Percentiles rank a stretch among this genome's conserved stretches.
phyloP scores from a whole-genome alignment of 2,329 filamentous ascomycete genomes.

The Aspergillus melleus region DNA sequence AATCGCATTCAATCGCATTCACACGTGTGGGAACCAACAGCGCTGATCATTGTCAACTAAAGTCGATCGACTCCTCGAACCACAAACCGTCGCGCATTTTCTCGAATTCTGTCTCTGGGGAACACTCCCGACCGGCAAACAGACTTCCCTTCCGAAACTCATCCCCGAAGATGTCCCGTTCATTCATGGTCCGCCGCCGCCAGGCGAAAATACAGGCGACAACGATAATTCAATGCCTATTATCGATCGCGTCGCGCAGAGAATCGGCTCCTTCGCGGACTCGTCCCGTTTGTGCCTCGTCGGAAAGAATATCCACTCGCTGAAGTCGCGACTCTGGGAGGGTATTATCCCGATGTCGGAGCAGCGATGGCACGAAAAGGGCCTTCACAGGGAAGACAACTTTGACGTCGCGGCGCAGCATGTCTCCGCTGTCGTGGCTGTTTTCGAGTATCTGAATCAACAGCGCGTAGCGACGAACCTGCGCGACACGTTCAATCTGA shows the following conservation, averaged over 20 bases:
- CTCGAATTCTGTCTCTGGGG: conserved; percentile 12
- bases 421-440: conserved; percentile 20
- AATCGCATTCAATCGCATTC: background rate
- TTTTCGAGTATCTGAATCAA: conserved; percentile 28
- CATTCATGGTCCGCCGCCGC: background rate
- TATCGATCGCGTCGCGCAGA: background rate
- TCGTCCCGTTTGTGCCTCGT: conserved; percentile 17
- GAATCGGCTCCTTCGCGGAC: background rate
- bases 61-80: conserved; percentile 31
- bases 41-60: background rate
- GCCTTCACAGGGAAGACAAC: conserved; percentile 15
- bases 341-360: conserved; percentile 27
- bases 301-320: conserved; percentile 25
- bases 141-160: conserved; percentile 8
- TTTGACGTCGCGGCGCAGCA: conserved; percentile 26
- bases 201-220: background rate
- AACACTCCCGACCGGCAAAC: conserved; percentile 21
- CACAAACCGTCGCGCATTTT: conserved; percentile 23
- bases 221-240: background rate
- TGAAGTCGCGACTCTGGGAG: conserved; percentile 27
- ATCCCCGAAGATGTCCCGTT: conserved; percentile 7
- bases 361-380: conserved; percentile 25
- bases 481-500: conserved; percentile 25
- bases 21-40: background rate
- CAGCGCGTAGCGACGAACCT: conserved; percentile 11